A percentile compares a stretch with the other conserved stretches of the same genome.
These are phyloP conservation scores for Plenodomus biglobosus DNA, from an alignment of 2,329 filamentous ascomycete species.

Conservation along the genomic window DNA sequence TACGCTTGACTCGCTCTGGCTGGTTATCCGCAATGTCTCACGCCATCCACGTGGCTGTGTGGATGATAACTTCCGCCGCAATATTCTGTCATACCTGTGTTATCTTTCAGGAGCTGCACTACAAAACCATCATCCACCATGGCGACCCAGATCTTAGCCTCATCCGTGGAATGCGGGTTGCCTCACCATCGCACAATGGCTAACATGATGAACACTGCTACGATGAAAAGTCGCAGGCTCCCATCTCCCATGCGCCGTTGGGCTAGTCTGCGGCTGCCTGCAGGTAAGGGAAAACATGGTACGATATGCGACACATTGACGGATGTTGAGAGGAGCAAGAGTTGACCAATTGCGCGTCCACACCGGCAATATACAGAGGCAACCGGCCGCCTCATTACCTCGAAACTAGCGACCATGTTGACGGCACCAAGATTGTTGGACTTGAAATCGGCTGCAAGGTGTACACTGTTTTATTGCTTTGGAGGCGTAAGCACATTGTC, in stretches of 20 bases:
- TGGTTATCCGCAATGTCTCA: constrained; percentile 17
- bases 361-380: constrained; percentile 19
- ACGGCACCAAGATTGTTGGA: constrained; percentile 21
- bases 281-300: constrained; percentile 16
- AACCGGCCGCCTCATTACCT: constrained; percentile 22
- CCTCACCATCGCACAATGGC: constrained; percentile 11
- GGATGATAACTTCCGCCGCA: constrained; percentile 20
- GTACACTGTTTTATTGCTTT: constrained; percentile 21
- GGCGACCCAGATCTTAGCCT: constrained; percentile 9
- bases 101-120: constrained; percentile 10
- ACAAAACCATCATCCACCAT: constrained; percentile 19
- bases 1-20: constrained; percentile 17
- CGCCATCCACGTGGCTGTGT: constrained; percentile 5
- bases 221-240: too few species aligned
- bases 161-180: constrained; percentile 22
- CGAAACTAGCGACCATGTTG: constrained; percentile 12
- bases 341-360: constrained; percentile 7
- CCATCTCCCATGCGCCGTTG: too few species aligned
- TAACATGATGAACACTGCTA: background rate
- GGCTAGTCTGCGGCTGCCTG: constrained; percentile 1
- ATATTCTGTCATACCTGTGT: constrained; percentile 14
- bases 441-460: constrained; percentile 14
- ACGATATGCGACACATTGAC: constrained; percentile 8
- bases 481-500: constrained; percentile 16
- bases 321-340: constrained; percentile 9